Base-by-base conservation (phyloP, 2,329 filamentous ascomycete species). In the Penicillium psychrosexuale region DNA sequence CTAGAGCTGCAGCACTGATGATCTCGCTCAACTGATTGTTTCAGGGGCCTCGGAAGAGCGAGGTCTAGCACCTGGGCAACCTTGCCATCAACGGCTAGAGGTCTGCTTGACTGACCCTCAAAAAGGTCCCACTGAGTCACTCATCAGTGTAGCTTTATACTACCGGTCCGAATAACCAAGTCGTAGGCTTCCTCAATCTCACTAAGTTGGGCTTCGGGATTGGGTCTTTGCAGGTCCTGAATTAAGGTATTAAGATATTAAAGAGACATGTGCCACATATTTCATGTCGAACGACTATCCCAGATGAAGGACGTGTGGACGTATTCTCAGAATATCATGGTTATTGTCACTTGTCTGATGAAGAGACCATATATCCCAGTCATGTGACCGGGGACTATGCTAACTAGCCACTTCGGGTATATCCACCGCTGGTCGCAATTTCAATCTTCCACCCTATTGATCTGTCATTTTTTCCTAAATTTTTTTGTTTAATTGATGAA, bases 1-100 rank as follows among this genome's bases (percentile, higher is more conserved):
- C 6, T 50, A n/a, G 8, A 62, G 44, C 39, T 60, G 39, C 51
- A 24, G 22, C 47, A 39, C 39, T 62, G 46, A 8, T 48, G 4
- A 24, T 24, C 22, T 24, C 22, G 22, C 22, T 24, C 22, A 24
- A 24, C 4, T 24, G 22, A 24, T 24, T 6, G n/a, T 22, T 39
- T 30, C 27, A 8, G 24, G 5, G 6, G 17, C 4, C 17, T 33
- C 27, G n/a, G 31, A 24, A 3, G 36, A 7, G 11, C 24, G 39
- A 17, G 39, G 30, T 8, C 36, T 43, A 24, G 27, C 27, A 28
- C 27, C 27, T 28, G 7, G 27, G 22, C 38, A 50, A 36, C 9
- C 19, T 50, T 27, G 28, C 28, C 28, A 30, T 17, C 19, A 12
- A 27, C 30, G 22, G 6, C 28, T 22, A 8, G 28, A 27, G 17